phyloP scores from a whole-genome alignment of 345 rosid genomes.

The Moringa oleifera region DNA sequence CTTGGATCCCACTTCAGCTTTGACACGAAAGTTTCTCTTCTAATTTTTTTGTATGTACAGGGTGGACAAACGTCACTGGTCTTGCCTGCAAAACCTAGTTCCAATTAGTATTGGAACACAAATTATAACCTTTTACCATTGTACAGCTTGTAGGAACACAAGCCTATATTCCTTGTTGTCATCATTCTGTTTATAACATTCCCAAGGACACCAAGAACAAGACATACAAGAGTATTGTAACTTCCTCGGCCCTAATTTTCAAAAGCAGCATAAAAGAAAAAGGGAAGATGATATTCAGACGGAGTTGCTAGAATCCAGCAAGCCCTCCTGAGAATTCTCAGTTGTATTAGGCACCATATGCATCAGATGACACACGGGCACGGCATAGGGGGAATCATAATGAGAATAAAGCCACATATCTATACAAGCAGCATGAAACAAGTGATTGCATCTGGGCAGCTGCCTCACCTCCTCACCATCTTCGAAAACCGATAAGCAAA shows the following conservation, averaged over 20 bases:
- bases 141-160: not conserved
- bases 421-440: slow-evolving; percentile 51
- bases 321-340: slow-evolving; percentile 23
- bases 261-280: not conserved
- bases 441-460: slow-evolving; percentile 48
- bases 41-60: not conserved
- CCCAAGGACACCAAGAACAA: too few relatives aligned
- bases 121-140: not conserved
- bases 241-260: too few relatives aligned
- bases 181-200: too few relatives aligned
- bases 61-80: not conserved
- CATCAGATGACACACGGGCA: slow-evolving; percentile 15
- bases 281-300: not conserved
- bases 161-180: not conserved
- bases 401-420: slow-evolving; percentile 47
- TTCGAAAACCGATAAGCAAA: slow-evolving; percentile 45
- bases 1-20: too few relatives aligned
- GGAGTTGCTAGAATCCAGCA: slow-evolving; percentile 8
- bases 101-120: not conserved
- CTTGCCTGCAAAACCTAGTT: not conserved
- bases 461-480: slow-evolving; percentile 38
- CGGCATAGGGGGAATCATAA: slow-evolving; percentile 64
- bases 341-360: not conserved
- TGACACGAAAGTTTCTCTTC: too few relatives aligned
- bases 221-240: too few relatives aligned